Conservation (phyloP, 1,284 basidiomycete genomes). For the Moesziomyces globuligerus region DNA sequence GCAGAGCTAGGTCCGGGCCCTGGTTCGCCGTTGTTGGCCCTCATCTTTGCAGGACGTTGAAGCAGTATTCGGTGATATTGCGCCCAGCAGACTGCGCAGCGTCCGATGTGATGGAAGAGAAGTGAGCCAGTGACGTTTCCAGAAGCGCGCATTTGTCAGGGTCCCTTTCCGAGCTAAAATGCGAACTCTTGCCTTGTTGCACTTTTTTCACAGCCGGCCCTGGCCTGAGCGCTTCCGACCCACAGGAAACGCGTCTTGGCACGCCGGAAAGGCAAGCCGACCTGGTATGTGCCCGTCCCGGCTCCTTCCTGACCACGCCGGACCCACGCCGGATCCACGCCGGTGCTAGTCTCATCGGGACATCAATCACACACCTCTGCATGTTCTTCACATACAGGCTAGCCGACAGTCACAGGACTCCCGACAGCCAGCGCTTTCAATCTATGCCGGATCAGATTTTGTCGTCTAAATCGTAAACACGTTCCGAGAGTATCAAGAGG, state of each 20-base stretch:
- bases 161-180: background rate
- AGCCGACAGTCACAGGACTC: background rate
- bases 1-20: constrained; percentile 33
- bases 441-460: background rate
- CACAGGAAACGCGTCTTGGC: too few relatives aligned
- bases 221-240: background rate
- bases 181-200: background rate
- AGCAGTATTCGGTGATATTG: background rate
- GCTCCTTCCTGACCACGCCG: too few relatives aligned
- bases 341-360: too few relatives aligned
- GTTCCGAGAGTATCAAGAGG: background rate
- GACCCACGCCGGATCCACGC: too few relatives aligned
- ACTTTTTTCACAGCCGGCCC: too few relatives aligned
- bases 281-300: too few relatives aligned
- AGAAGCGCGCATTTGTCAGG: background rate
- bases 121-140: too few relatives aligned
- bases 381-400: background rate
- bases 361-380: too few relatives aligned
- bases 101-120: background rate
- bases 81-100: too few relatives aligned
- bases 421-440: background rate
- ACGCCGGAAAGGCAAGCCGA: too few relatives aligned
- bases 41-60: background rate
- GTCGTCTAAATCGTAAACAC: background rate
- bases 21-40: background rate